Conservation (phyloP, 2,329 filamentous ascomycete genomes). For the Coleophoma cylindrospora region DNA sequence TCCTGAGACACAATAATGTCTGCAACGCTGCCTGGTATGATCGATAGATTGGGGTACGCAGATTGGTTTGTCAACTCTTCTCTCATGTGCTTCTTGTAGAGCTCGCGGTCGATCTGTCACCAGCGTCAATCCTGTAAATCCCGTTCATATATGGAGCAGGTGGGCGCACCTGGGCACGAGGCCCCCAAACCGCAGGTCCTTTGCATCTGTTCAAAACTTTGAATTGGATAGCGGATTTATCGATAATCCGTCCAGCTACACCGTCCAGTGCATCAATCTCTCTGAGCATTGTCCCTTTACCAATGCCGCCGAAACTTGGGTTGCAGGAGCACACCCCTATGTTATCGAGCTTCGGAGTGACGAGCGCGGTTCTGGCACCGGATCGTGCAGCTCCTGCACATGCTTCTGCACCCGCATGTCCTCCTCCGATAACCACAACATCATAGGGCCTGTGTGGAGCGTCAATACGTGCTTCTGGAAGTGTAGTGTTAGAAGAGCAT, state of each 20-base stretch:
- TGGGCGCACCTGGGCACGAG: neutral
- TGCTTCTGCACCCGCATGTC: constrained; percentile 92
- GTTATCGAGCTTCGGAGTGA: constrained; percentile 85
- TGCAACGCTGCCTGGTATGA: constrained; percentile 82
- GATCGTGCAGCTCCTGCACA: constrained; percentile 84
- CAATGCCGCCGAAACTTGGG: constrained; percentile 96
- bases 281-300: constrained; percentile 92
- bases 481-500: constrained; percentile 1
- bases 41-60: constrained; percentile 70
- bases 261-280: constrained; percentile 96
- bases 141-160: neutral
- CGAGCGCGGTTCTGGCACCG: constrained; percentile 81
- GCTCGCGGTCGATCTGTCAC: constrained; percentile 77
- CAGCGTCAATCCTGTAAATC: too few relatives aligned
- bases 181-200: constrained; percentile 86
- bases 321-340: constrained; percentile 96
- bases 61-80: constrained; percentile 62
- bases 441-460: constrained; percentile 51
- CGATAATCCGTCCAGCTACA: constrained; percentile 79
- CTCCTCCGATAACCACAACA: constrained; percentile 92
- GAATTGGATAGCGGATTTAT: constrained; percentile 94
- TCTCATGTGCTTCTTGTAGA: constrained; percentile 89
- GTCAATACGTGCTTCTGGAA: neutral
- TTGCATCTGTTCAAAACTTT: constrained; percentile 83
- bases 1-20: constrained; percentile 73